A percentile compares a stretch with the other conserved stretches of the same genome.
These are phyloP conservation scores for Wickerhamomyces bovis DNA, from an alignment of 805 yeast genomes.

Conservation along the genomic window DNA sequence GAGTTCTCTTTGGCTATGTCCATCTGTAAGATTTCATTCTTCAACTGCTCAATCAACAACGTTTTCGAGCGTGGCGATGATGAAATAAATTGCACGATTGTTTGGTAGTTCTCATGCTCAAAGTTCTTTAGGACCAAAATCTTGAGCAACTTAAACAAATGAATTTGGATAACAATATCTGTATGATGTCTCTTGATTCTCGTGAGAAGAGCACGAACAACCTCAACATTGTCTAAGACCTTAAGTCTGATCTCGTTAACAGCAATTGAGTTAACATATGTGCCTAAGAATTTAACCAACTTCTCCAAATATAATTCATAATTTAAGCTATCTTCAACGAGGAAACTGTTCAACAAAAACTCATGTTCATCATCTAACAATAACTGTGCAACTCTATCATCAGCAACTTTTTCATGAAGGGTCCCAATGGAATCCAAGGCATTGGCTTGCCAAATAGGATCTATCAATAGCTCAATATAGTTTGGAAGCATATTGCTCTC, in stretches of 20 bases:
- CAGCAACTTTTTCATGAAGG: slow-evolving; percentile 33
- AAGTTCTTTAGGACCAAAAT: slow-evolving; percentile 8
- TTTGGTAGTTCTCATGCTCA: slow-evolving; percentile 9
- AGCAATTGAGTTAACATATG: slow-evolving; percentile 9
- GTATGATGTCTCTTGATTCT: slow-evolving; percentile 7
- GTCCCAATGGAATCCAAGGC: slow-evolving; percentile 44
- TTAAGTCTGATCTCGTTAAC: slow-evolving; percentile 18
- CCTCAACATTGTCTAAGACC: slow-evolving; percentile 10
- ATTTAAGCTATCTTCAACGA: slow-evolving; percentile 34
- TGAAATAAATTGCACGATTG: slow-evolving; percentile 6
- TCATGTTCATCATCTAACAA: slow-evolving; percentile 25
- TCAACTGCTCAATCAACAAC: slow-evolving; percentile 19
- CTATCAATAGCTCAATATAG: slow-evolving; percentile 33
- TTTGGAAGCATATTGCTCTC: slow-evolving; percentile 25
- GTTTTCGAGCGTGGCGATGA: slow-evolving; percentile 3
- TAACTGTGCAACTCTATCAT: slow-evolving; percentile 23
- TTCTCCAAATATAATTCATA: slow-evolving; percentile 38
- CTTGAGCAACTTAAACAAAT: slow-evolving; percentile 20
- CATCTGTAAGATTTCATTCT: slow-evolving; percentile 14
- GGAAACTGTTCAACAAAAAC: slow-evolving; percentile 35
- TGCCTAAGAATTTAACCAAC: slow-evolving; percentile 28
- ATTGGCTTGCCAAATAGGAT: slow-evolving; percentile 49
- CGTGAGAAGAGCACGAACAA: slow-evolving; percentile 11
- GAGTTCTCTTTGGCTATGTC: slow-evolving; percentile 23
- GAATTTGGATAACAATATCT: slow-evolving; percentile 15